These are phyloP conservation scores for Penicillium silybi DNA, from an alignment of 495 filamentous ascomycete species.

Conservation along the genomic window DNA sequence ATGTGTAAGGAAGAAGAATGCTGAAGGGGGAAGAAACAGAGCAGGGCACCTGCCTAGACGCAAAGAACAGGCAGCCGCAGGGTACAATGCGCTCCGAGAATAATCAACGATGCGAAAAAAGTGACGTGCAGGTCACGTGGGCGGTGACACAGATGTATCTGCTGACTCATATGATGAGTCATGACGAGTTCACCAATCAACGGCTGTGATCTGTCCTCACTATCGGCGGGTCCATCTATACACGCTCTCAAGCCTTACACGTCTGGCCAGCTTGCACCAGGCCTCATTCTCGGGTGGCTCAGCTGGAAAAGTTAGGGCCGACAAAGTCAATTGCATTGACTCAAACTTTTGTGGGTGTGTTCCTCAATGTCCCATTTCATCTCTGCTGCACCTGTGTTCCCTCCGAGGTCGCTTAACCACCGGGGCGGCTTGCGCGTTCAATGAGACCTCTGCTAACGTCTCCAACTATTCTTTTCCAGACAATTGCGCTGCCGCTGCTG, in stretches of 20 bases:
- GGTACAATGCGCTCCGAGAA: not conserved
- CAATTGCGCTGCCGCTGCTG: conserved; percentile 1
- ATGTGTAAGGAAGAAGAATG: not conserved
- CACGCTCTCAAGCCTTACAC: conserved; percentile 3
- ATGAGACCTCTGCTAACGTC: conserved; percentile 7
- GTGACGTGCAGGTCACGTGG: conserved; percentile 28
- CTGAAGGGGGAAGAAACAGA: not conserved
- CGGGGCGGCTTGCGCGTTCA: conserved; percentile 16
- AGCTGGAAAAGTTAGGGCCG: not conserved
- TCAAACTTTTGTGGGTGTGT: conserved; percentile 1
- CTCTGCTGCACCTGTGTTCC: not conserved
- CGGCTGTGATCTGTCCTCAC: conserved; percentile 36
- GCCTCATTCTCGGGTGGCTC: conserved; percentile 8
- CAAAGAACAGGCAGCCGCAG: not conserved
- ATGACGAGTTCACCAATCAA: conserved; percentile 29
- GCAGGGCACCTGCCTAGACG: conserved; percentile 4
- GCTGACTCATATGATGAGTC: conserved; percentile 11
- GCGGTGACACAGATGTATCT: not conserved
- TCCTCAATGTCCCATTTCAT: not conserved
- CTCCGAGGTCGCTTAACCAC: not conserved
- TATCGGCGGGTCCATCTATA: conserved; percentile 15
- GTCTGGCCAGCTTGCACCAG: conserved; percentile 27
- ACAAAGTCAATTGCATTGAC: conserved; percentile 10
- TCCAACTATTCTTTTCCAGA: not conserved
- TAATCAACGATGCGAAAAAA: conserved; percentile 22